Evolutionary conservation across 2,329 filamentous ascomycete species (phyloP), one percentile per base, ranked within the genome.

Genomic region (Nemania diffusa): DNA sequence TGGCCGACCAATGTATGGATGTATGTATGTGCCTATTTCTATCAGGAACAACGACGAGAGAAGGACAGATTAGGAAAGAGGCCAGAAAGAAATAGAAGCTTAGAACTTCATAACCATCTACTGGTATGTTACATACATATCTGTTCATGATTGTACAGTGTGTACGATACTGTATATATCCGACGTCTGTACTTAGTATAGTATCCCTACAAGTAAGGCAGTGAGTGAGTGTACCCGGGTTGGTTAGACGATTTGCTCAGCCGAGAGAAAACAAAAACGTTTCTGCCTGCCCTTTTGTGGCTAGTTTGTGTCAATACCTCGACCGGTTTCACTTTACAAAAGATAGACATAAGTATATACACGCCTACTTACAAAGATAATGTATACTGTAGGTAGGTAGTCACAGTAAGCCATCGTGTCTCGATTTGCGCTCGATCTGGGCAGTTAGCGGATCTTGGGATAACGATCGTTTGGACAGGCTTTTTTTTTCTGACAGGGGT

Each of bases 381-480:
- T 44, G 20, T 6, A 17, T 44, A 20, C 6, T n/a, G n/a, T n/a
- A n/a, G 42, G 8, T 5, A 24, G 29, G 57, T 42, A 37, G 24
- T 67, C 60, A 68, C 57, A 68, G 65, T 68, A 68, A 64, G 46
- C 62, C 56, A 52, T 64, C 56, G 2, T 60, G 40, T 57, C 52
- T 64, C 53, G 42, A 55, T 63, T 48, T 24, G 24, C 22, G 40
- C 40, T 44, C 40, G 40, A 44, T 44, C 20, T 44, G 46, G 24
- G 24, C 15, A 50, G 22, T 50, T 50, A 50, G 46, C 46, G 50
- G 50, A 53, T 53, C 50, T 32, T 53, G n/a, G 50, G 44, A 61
- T 62, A 58, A 53, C 57, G 62, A 64, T 68, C 57, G 57, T 62
- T 68, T 65, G 22, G 48, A 60, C 65, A 64, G 51, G 65, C 59